Evolutionary conservation across 352 stramenopile genomes (phyloP).

Genomic region (Globisporangium yorkense): DNA sequence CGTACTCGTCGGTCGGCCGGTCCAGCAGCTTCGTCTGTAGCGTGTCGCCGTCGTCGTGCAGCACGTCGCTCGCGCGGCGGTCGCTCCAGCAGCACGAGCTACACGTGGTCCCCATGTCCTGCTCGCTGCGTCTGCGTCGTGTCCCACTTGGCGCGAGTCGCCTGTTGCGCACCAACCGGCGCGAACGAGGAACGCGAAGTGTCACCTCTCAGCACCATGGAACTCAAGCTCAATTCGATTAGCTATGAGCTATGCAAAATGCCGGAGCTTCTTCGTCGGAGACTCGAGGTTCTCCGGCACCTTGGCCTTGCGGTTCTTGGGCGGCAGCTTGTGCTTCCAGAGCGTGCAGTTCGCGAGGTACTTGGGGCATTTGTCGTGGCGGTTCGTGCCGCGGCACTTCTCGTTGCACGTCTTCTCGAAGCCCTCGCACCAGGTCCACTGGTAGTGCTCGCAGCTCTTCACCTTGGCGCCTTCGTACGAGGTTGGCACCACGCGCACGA

Average conservation of each 20-base stretch:
- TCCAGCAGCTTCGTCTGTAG: slow-evolving; percentile 55
- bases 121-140: neutral
- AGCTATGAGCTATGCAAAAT: slow-evolving; percentile 47
- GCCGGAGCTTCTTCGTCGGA: slow-evolving; percentile 77
- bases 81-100: slow-evolving; percentile 38
- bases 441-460: slow-evolving; percentile 81
- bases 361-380: slow-evolving; percentile 83
- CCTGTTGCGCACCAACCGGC: neutral
- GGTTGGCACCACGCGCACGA: slow-evolving; percentile 69
- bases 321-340: slow-evolving; percentile 81
- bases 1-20: slow-evolving; percentile 3
- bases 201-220: neutral
- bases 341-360: slow-evolving; percentile 83
- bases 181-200: neutral
- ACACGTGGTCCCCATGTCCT: slow-evolving; percentile 27
- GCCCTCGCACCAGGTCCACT: slow-evolving; percentile 85
- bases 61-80: slow-evolving; percentile 24
- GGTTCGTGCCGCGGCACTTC: slow-evolving; percentile 80
- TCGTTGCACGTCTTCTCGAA: slow-evolving; percentile 82
- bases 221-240: neutral
- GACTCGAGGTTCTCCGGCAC: slow-evolving; percentile 71
- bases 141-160: neutral
- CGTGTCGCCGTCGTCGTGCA: slow-evolving; percentile 21
- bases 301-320: slow-evolving; percentile 81
- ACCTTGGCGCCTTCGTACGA: slow-evolving; percentile 74